Conservation (phyloP, 495 filamentous ascomycete species). For the Penicillium tannophilum region DNA sequence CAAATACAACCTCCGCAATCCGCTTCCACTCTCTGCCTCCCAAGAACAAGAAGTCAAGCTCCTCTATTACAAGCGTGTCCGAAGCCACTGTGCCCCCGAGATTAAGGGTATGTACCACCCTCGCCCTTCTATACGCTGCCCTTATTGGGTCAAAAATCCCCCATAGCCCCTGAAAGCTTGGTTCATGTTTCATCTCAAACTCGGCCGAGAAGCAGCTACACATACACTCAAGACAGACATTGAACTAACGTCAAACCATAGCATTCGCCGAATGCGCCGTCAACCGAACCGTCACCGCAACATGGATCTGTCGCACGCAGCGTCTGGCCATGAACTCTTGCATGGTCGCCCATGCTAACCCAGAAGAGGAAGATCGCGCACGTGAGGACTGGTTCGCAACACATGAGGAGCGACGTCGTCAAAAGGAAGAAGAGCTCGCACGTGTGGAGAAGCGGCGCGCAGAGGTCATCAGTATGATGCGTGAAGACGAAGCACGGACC, state of each 20-base stretch:
- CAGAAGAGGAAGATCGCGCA: conserved; percentile 81
- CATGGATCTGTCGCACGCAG: conserved; percentile 78
- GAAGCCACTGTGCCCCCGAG: conserved; percentile 74
- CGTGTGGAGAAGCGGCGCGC: conserved; percentile 46
- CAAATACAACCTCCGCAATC: conserved; percentile 64
- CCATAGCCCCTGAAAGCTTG: background rate
- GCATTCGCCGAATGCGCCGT: conserved; percentile 89
- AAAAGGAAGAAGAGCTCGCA: conserved; percentile 61
- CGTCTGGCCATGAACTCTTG: conserved; percentile 88
- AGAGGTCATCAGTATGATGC: conserved; percentile 56
- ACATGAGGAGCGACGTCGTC: conserved; percentile 63
- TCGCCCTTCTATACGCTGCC: background rate
- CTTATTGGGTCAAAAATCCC: background rate
- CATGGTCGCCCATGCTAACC: conserved; percentile 84
- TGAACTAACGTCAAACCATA: conserved; percentile 31
- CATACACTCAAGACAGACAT: background rate
- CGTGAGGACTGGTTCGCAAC: conserved; percentile 90
- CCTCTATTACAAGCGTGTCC: conserved; percentile 85
- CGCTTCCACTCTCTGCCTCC: conserved; percentile 84
- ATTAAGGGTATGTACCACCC: conserved; percentile 69
- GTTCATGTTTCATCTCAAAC: background rate
- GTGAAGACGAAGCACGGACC: conserved; percentile 50
- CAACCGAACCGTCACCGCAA: conserved; percentile 79
- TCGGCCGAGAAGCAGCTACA: background rate
- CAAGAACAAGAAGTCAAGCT: conserved; percentile 92